A percentile compares a stretch with the other conserved stretches of the same genome.
Conservation (phyloP, 768 basidiomycete genomes). For the Mycena rosella region DNA sequence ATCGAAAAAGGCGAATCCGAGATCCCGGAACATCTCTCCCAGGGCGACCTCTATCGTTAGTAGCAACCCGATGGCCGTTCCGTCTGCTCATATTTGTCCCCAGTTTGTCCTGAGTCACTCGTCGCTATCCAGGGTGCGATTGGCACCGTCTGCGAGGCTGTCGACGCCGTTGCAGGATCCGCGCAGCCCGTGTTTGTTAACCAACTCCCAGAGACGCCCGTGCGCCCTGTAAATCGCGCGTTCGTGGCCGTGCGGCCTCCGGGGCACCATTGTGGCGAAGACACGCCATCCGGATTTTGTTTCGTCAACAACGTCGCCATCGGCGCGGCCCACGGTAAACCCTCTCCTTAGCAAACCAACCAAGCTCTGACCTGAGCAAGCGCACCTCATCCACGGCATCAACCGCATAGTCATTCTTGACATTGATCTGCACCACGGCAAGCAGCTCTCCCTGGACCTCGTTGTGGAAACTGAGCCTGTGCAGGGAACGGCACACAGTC, state of each 20-base stretch:
- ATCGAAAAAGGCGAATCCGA: constrained; percentile 76
- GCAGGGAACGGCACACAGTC: constrained; percentile 96
- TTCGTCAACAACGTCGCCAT: constrained; percentile 95
- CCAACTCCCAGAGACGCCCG: constrained; percentile 12
- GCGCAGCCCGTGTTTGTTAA: constrained; percentile 5
- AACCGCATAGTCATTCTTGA: constrained; percentile 89
- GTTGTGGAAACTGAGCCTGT: neutral
- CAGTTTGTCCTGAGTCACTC: constrained; percentile 85
- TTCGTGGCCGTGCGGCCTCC: constrained; percentile 93
- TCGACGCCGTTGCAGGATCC: constrained; percentile 71
- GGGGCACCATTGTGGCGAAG: constrained; percentile 95
- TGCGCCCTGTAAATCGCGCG: constrained; percentile 55
- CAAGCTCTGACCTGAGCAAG: constrained; percentile 52
- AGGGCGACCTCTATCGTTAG: constrained; percentile 88
- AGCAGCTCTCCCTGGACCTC: neutral
- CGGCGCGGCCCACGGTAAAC: constrained; percentile 87
- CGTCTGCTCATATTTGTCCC: neutral
- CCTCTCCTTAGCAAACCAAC: neutral
- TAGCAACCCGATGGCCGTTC: neutral
- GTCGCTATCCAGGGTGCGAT: constrained; percentile 85
- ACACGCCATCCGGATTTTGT: constrained; percentile 93
- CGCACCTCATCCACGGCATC: constrained; percentile 83
- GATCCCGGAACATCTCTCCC: constrained; percentile 78
- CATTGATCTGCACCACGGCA: constrained; percentile 91
- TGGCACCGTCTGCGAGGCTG: constrained; percentile 89